A percentile compares a stretch with the other conserved stretches of the same genome.
Conservation (phyloP, 371 early-diverging fungal species). For the Mortierella sp. region DNA sequence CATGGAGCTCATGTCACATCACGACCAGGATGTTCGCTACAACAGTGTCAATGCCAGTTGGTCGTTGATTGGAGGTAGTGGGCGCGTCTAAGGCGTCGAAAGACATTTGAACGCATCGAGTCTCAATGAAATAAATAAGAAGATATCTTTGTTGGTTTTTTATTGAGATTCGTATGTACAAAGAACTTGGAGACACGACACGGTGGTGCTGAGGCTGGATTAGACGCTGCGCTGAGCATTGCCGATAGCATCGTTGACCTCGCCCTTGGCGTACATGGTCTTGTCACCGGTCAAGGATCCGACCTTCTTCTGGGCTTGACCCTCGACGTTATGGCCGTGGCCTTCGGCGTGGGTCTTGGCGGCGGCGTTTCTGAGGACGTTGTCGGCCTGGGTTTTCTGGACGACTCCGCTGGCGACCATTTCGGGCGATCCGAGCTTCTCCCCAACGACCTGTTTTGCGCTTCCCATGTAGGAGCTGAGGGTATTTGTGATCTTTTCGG, state of each 20-base stretch:
- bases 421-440: constrained; percentile 22
- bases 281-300: constrained; percentile 59
- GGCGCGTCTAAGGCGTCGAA: not conserved
- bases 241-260: constrained; percentile 56
- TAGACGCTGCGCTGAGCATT: constrained; percentile 34
- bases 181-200: not conserved
- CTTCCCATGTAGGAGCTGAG: constrained; percentile 39
- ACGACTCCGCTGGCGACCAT: constrained; percentile 39
- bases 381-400: constrained; percentile 44
- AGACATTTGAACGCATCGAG: not conserved
- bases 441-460: constrained; percentile 42
- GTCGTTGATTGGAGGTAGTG: constrained; percentile 41
- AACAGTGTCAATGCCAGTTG: constrained; percentile 42
- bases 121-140: not conserved
- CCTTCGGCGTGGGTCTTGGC: constrained; percentile 45
- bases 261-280: constrained; percentile 57
- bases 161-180: not conserved
- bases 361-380: constrained; percentile 28
- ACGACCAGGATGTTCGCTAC: constrained; percentile 44
- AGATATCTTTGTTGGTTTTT: not conserved
- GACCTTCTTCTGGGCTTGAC: constrained; percentile 58
- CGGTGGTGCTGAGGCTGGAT: not conserved
- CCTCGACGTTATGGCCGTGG: constrained; percentile 52
- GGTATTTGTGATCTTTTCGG: constrained; percentile 23
- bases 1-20: constrained; percentile 89